A percentile compares a stretch with the other conserved stretches of the same genome.
These are phyloP conservation scores for Lachancea sp. DNA, from an alignment of 805 yeast species.

Conservation along the genomic window DNA sequence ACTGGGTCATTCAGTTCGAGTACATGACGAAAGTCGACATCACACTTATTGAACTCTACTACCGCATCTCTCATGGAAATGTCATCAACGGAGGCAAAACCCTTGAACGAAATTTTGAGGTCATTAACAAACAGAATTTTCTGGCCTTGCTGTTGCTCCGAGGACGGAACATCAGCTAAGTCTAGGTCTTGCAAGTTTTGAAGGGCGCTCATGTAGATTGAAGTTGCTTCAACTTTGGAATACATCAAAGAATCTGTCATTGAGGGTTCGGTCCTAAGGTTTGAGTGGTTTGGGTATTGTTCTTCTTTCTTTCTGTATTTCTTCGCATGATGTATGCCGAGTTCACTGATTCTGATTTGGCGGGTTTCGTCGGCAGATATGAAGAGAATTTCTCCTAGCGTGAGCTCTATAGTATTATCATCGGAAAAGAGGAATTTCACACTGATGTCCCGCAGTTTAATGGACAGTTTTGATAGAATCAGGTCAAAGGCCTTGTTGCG, in stretches of 20 bases:
- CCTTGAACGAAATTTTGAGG: slow-evolving; percentile 42
- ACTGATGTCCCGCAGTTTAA: slow-evolving; percentile 42
- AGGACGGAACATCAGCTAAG: not conserved
- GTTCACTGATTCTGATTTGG: not conserved
- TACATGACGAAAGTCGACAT: slow-evolving; percentile 23
- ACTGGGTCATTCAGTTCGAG: slow-evolving; percentile 12
- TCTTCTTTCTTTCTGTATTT: slow-evolving; percentile 1
- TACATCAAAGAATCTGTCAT: slow-evolving; percentile 54
- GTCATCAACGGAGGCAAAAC: slow-evolving; percentile 34
- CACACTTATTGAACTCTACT: slow-evolving; percentile 36
- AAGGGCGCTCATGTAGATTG: slow-evolving; percentile 78
- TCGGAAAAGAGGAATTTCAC: slow-evolving; percentile 46
- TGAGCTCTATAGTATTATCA: slow-evolving; percentile 29
- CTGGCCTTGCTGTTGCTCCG: not conserved
- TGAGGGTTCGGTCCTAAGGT: no score
- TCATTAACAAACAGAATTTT: slow-evolving; percentile 5
- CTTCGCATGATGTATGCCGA: not conserved
- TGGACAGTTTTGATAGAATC: slow-evolving; percentile 54
- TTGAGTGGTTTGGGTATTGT: slow-evolving; percentile 13
- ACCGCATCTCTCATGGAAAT: slow-evolving; percentile 30
- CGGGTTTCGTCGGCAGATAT: slow-evolving; percentile 3
- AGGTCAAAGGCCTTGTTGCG: slow-evolving; percentile 61
- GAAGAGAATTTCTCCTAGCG: slow-evolving; percentile 23
- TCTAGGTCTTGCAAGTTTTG: slow-evolving; percentile 37
- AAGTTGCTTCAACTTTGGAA: slow-evolving; percentile 61